These are phyloP conservation scores for Cucumis hystrix DNA, from an alignment of 306 rosid species.

Conservation along the genomic window DNA sequence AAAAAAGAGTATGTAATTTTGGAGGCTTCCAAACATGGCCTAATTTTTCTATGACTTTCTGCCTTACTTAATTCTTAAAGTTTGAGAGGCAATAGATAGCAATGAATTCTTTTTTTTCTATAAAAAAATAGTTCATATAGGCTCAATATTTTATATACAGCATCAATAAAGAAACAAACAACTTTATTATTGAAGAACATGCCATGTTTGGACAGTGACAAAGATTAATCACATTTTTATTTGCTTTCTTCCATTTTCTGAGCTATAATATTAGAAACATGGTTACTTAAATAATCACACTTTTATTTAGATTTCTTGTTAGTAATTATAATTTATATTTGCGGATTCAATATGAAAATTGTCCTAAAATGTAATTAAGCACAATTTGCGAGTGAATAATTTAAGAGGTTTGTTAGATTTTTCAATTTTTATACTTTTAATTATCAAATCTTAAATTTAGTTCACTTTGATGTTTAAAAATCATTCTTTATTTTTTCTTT, in stretches of 20 bases:
- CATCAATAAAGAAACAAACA: slow-evolving; percentile 1
- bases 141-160: not conserved
- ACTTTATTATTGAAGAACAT: slow-evolving; percentile 17
- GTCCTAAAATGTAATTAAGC: too few species aligned
- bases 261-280: not conserved
- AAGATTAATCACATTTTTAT: slow-evolving; percentile 20
- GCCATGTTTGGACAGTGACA: slow-evolving; percentile 20
- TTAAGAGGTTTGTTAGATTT: too few species aligned
- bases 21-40: slow-evolving; percentile 11
- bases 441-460: too few species aligned
- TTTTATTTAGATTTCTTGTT: not conserved
- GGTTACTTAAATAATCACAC: not conserved
- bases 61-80: slow-evolving; percentile 4
- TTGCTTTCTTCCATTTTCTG: not conserved
- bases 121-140: not conserved
- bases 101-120: not conserved
- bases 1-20: not conserved
- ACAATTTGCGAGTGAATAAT: too few species aligned
- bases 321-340: not conserved
- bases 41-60: not conserved
- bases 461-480: too few species aligned
- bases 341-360: not conserved
- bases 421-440: too few species aligned
- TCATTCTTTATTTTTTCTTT: too few species aligned
- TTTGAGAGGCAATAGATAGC: not conserved